Conservation (phyloP, 1,284 basidiomycete genomes). For the Jaminaea rosea region DNA sequence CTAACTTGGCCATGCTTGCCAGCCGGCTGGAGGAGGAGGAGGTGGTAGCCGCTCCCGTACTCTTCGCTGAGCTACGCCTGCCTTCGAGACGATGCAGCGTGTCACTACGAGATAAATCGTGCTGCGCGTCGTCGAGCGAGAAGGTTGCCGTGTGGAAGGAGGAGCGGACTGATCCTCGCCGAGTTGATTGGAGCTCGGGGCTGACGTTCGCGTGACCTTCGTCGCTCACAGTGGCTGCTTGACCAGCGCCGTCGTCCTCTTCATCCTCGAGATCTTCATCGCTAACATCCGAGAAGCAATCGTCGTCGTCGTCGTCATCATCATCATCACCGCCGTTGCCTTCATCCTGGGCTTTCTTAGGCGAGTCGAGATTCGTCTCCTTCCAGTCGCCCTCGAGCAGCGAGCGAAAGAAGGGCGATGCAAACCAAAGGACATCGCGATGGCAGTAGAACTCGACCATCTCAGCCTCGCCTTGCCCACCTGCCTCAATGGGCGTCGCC, state of each 20-base stretch:
- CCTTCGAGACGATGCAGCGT: too few relatives aligned
- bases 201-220: too few relatives aligned
- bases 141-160: slow-evolving; percentile 4
- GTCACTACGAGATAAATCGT: too few relatives aligned
- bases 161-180: not conserved
- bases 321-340: not conserved
- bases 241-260: too few relatives aligned
- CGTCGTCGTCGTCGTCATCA: not conserved
- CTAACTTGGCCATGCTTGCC: too few relatives aligned
- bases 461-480: slow-evolving; percentile 7
- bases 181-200: too few relatives aligned
- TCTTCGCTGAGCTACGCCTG: too few relatives aligned
- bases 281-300: not conserved
- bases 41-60: too few relatives aligned
- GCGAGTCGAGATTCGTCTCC: slow-evolving; percentile 9
- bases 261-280: not conserved
- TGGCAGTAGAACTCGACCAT: not conserved
- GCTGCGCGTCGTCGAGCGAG: slow-evolving; percentile 3
- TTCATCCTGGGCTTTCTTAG: not conserved
- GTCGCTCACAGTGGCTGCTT: too few relatives aligned
- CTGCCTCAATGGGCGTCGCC: slow-evolving; percentile 12
- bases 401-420: slow-evolving; percentile 23
- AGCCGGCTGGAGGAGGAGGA: too few relatives aligned
- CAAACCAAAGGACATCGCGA: slow-evolving; percentile 16
- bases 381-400: slow-evolving; percentile 22